Evolutionary conservation across 805 yeast genomes (phyloP).

Genomic region (Sporopachydermia quercuum): DNA sequence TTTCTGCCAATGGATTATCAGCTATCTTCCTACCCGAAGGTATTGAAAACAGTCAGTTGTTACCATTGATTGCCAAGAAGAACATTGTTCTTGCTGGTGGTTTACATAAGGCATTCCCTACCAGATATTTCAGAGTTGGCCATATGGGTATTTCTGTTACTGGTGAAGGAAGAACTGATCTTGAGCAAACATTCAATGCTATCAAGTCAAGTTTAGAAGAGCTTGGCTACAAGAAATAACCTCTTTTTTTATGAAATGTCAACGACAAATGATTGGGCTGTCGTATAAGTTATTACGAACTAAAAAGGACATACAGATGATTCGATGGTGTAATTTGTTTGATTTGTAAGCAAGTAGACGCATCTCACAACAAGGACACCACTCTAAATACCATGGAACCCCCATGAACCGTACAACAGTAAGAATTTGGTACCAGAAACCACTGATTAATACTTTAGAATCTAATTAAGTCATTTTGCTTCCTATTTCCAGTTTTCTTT

Average conservation of each 20-base stretch:
- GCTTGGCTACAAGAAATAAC: constrained; percentile 19
- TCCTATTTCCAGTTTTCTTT: too few species aligned
- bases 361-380: too few species aligned
- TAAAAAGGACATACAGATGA: background rate
- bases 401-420: too few species aligned
- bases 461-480: too few species aligned
- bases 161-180: constrained; percentile 29
- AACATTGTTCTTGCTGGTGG: constrained; percentile 70
- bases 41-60: constrained; percentile 40
- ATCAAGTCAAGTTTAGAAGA: constrained; percentile 28
- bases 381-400: too few species aligned
- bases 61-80: constrained; percentile 30
- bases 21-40: constrained; percentile 59
- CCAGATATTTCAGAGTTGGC: constrained; percentile 65
- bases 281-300: too few species aligned
- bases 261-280: too few species aligned
- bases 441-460: too few species aligned
- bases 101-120: constrained; percentile 49
- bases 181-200: constrained; percentile 29
- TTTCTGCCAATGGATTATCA: constrained; percentile 58
- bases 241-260: too few species aligned
- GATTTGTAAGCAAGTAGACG: background rate
- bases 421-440: too few species aligned
- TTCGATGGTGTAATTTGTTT: background rate
- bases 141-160: constrained; percentile 65